Evolutionary conservation across 108 stramenopile species (phyloP).

Genomic region (Seminavis robusta): DNA sequence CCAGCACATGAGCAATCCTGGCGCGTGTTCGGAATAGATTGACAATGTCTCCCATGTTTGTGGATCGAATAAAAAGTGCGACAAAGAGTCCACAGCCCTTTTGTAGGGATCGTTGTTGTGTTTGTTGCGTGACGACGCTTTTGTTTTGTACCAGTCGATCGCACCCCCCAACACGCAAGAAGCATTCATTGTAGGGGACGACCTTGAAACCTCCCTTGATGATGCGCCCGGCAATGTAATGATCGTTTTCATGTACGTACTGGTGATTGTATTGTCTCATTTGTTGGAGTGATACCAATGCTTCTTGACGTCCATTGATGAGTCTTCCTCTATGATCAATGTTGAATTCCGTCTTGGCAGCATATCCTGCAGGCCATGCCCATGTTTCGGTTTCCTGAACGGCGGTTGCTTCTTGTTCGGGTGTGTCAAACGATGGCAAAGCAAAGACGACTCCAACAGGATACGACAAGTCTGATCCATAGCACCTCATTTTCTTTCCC

Average conservation of each 20-base stretch:
- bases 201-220: slow-evolving; percentile 41
- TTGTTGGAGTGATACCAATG: slow-evolving; percentile 35
- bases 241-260: slow-evolving; percentile 27
- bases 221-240: slow-evolving; percentile 24
- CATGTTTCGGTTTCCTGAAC: slow-evolving; percentile 39
- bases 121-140: slow-evolving; percentile 3
- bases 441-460: slow-evolving; percentile 46
- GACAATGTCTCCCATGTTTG: slow-evolving; percentile 27
- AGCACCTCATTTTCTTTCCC: slow-evolving; percentile 56
- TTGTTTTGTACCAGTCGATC: slow-evolving; percentile 22
- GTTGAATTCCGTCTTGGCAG: slow-evolving; percentile 62
- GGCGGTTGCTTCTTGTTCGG: slow-evolving; percentile 35
- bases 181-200: slow-evolving; percentile 59
- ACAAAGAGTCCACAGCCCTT: slow-evolving; percentile 47
- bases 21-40: slow-evolving; percentile 43
- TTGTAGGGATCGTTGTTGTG: slow-evolving; percentile 30
- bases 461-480: slow-evolving; percentile 49
- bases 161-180: slow-evolving; percentile 36
- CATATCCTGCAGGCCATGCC: slow-evolving; percentile 48
- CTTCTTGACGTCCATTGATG: slow-evolving; percentile 52
- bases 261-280: slow-evolving; percentile 38
- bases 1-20: slow-evolving; percentile 33
- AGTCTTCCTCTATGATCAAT: slow-evolving; percentile 39
- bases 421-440: slow-evolving; percentile 19
- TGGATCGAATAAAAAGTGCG: slow-evolving; percentile 42